Evolutionary conservation across 352 stramenopile species (phyloP), one percentile per base, ranked within the genome.

Genomic region (Achlya hypogyna): DNA sequence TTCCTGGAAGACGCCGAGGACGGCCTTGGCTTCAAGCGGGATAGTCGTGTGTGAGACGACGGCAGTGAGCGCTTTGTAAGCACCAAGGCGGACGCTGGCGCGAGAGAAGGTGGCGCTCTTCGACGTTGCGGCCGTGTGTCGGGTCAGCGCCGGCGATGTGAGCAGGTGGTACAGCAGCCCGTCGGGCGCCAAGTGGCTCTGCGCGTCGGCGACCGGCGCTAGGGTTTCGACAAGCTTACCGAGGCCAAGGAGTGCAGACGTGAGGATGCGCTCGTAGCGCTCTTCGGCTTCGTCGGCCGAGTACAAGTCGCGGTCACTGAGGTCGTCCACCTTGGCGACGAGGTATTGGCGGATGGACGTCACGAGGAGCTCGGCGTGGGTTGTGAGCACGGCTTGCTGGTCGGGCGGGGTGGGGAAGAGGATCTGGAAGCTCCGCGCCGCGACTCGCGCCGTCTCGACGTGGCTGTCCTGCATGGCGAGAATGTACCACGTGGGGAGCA

Each of bases 101-200:
- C 82, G 78, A 23, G 82, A 79, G 49, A 93, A 93, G 51, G 84
- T 90, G 22, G 75, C 65, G 53, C 91, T 86, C 73, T 93, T 93
- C 0, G 82, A 91, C 3, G 79, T 75, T 14, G 75, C 71, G 1
- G 77, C 79, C 5, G 79, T 78, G 25, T 91, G 73, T 2, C 72
- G 73, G 12, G 65, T 74, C 49, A 93, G 90, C 40, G 82, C 81
- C 62, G 88, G 79, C 0, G 79, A 82, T 1, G 74, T 80, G 14
- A 90, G 72, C 27, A 90, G 63, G 51, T 77, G 79, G 38, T 75
- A 72, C 0, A 74, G 27, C 23, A 84, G 71, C 9, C 73, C 34
- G 25, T 81, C 69, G n/a, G 71, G 72, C 0, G 70, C 72, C 53
- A 84, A 2, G n/a, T 25, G 9, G 29, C 38, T 59, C 14, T 22